These are phyloP conservation scores for Pythium phragmitis DNA, from an alignment of 352 stramenopile genomes.

Conservation along the genomic window DNA sequence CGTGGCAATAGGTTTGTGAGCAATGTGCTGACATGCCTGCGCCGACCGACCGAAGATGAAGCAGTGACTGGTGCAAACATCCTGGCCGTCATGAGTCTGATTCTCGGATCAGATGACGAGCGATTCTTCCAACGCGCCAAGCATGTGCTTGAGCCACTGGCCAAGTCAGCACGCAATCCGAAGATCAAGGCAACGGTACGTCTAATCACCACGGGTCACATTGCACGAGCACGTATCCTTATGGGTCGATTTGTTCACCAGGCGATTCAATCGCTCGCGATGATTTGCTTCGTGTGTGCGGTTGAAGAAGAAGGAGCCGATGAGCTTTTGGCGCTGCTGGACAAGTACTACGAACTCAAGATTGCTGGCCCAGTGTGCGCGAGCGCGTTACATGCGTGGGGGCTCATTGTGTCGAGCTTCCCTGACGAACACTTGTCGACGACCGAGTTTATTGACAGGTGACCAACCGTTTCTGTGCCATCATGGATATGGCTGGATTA, in stretches of 20 bases:
- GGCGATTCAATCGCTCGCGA: slow-evolving; percentile 65
- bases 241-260: slow-evolving; percentile 17
- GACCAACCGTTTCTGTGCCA: not conserved
- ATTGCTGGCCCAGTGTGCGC: slow-evolving; percentile 62
- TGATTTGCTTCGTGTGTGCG: slow-evolving; percentile 78
- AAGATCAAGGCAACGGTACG: slow-evolving; percentile 67
- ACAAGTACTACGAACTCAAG: slow-evolving; percentile 72
- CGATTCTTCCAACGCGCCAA: slow-evolving; percentile 74
- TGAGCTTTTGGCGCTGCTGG: slow-evolving; percentile 57
- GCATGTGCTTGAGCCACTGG: slow-evolving; percentile 65
- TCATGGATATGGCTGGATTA: not conserved
- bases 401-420: slow-evolving; percentile 62
- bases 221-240: not conserved
- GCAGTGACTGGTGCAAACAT: slow-evolving; percentile 63
- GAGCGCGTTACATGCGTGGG: slow-evolving; percentile 70
- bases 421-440: slow-evolving; percentile 48
- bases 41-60: slow-evolving; percentile 71
- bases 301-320: slow-evolving; percentile 76
- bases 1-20: slow-evolving; percentile 50
- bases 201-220: not conserved
- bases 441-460: slow-evolving; percentile 65
- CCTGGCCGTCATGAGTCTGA: slow-evolving; percentile 70
- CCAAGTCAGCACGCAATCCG: slow-evolving; percentile 57
- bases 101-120: slow-evolving; percentile 74
- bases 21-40: slow-evolving; percentile 66